These are phyloP conservation scores for Termitomyces sp. DNA, from an alignment of 768 basidiomycete genomes.

Conservation along the genomic window DNA sequence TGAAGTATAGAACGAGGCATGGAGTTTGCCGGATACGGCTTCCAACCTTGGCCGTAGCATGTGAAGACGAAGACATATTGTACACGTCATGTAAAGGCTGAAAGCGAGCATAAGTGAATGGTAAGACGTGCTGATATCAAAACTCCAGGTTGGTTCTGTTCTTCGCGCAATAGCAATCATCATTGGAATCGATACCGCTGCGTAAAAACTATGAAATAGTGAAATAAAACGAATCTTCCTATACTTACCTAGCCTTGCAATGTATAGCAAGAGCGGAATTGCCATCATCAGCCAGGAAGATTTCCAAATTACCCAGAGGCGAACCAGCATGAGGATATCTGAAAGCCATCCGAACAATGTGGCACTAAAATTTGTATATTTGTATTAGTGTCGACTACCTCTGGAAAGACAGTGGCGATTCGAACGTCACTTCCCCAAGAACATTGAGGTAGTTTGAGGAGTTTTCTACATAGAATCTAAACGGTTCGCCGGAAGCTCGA, in stretches of 20 bases:
- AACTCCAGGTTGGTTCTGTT: constrained; percentile 7
- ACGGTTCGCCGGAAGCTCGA: constrained; percentile 10
- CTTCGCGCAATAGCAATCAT: constrained; percentile 21
- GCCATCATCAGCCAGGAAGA: constrained; percentile 21
- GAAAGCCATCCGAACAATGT: constrained; percentile 28
- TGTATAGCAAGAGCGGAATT: constrained; percentile 23
- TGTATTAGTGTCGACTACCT: not conserved
- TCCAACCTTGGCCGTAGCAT: constrained; percentile 28
- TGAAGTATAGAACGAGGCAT: constrained; percentile 33
- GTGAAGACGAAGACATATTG: constrained; percentile 24
- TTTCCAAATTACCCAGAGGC: constrained; percentile 29
- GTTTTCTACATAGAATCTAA: constrained; percentile 10
- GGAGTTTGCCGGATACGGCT: constrained; percentile 26
- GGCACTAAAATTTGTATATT: constrained; percentile 14
- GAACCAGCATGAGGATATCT: constrained; percentile 31
- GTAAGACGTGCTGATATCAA: constrained; percentile 17
- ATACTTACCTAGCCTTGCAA: constrained; percentile 26
- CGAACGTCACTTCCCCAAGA: constrained; percentile 27
- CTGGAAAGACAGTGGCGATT: not conserved
- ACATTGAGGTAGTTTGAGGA: constrained; percentile 22
- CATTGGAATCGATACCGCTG: constrained; percentile 29
- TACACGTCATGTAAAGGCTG: constrained; percentile 23
- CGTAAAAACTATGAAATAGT: not conserved
- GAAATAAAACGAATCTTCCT: not conserved
- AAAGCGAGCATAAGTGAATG: constrained; percentile 24